Conservation (phyloP, 345 rosid species). For the Mercurialis annua region DNA sequence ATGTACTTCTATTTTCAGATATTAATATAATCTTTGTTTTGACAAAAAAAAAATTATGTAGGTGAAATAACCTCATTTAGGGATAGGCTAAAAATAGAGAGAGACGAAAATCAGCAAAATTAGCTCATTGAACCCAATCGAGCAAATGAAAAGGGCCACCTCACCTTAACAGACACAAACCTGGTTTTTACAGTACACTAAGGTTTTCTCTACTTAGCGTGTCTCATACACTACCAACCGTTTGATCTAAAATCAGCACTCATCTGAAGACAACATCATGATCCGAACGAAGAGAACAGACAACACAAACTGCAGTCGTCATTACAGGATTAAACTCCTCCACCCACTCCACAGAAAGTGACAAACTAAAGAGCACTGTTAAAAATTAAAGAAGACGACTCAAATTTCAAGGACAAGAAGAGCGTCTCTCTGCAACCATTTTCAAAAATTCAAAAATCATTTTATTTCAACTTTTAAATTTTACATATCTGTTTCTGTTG, state of each 20-base stretch:
- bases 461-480: neutral
- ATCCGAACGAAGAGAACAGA: neutral
- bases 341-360: neutral
- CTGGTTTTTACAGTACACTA: neutral
- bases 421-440: constrained; percentile 5
- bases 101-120: neutral
- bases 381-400: neutral
- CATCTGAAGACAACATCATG: neutral
- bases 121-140: no score
- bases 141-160: no score
- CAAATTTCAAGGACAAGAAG: constrained; percentile 18
- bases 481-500: neutral
- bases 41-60: neutral
- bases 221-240: neutral
- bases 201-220: neutral
- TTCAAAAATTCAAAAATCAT: neutral
- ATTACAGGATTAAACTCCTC: constrained; percentile 4
- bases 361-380: neutral
- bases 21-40: no score
- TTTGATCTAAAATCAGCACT: neutral
- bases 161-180: no score
- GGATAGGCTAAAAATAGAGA: neutral
- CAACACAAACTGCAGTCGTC: neutral
- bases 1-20: no score
- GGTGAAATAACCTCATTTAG: neutral